Conservation (phyloP, 2,329 filamentous ascomycete genomes). For the Aspergillus versicolor region DNA sequence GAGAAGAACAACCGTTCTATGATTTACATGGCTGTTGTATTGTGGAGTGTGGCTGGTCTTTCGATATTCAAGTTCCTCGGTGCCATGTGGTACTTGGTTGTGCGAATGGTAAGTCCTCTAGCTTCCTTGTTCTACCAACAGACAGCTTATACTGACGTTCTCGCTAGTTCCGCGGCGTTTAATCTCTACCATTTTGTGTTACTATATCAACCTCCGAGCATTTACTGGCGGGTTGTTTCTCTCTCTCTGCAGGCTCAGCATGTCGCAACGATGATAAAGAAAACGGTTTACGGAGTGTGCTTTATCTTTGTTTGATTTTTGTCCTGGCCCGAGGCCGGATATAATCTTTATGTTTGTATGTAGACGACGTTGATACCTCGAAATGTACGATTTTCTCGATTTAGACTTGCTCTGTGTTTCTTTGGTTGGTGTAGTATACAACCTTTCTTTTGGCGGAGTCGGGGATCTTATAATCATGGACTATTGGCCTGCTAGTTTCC, state of each 20-base stretch:
- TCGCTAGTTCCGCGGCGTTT: slow-evolving; percentile 53
- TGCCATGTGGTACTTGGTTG: slow-evolving; percentile 87
- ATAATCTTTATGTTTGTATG: not conserved
- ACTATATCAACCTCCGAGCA: not conserved
- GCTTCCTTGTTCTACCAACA: not conserved
- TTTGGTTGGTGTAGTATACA: not conserved
- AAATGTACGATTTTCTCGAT: slow-evolving; percentile 2
- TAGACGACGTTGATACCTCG: slow-evolving; percentile 6
- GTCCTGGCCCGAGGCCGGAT: not conserved
- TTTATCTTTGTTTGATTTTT: not conserved
- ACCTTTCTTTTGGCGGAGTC: no score
- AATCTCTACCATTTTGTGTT: slow-evolving; percentile 14
- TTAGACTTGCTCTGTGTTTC: not conserved
- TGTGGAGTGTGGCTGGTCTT: slow-evolving; percentile 85
- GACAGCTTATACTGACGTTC: slow-evolving; percentile 26
- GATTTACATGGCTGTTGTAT: slow-evolving; percentile 80
- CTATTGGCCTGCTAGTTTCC: no score
- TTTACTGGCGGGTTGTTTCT: slow-evolving; percentile 2
- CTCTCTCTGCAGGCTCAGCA: slow-evolving; percentile 34
- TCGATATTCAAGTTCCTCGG: slow-evolving; percentile 85
- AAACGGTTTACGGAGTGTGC: slow-evolving; percentile 7
- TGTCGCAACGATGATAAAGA: slow-evolving; percentile 24
- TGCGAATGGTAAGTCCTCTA: slow-evolving; percentile 69
- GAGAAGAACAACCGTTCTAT: slow-evolving; percentile 61
- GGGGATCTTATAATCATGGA: no score